Percentiles rank a stretch among this genome's conserved stretches.
These are phyloP conservation scores for Trichoderma oligosporum DNA, from an alignment of 2,329 filamentous ascomycete species.

Conservation along the genomic window DNA sequence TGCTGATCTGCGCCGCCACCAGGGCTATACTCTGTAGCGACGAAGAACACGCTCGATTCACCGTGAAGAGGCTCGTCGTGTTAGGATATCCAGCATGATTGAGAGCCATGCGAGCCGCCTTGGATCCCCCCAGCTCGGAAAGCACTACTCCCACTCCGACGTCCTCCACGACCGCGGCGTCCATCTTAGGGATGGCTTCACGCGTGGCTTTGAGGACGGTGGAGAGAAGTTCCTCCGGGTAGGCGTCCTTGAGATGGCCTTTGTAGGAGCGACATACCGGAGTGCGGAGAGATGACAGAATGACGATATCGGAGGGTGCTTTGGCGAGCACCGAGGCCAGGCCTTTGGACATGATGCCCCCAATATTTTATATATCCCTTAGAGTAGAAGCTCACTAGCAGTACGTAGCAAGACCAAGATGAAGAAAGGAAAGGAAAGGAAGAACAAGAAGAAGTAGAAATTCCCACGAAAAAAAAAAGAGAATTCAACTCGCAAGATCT, in stretches of 20 bases:
- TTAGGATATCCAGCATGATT: conserved; percentile 76
- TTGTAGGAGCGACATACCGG: conserved; percentile 80
- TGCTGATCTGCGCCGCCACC: conserved; percentile 71
- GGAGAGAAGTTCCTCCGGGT: conserved; percentile 83
- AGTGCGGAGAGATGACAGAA: conserved; percentile 86
- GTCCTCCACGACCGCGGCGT: conserved; percentile 67
- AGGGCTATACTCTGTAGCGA: conserved; percentile 73
- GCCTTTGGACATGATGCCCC: conserved; percentile 43
- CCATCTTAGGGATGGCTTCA: conserved; percentile 66
- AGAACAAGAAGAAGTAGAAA: neutral
- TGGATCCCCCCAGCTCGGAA: conserved; percentile 83
- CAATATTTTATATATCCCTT: too few relatives aligned
- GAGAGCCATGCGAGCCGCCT: conserved; percentile 87
- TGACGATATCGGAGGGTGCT: conserved; percentile 75
- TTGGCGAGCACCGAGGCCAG: conserved; percentile 75
- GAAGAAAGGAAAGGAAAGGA: neutral
- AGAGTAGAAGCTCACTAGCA: neutral
- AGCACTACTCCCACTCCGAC: conserved; percentile 85
- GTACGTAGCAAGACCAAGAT: neutral
- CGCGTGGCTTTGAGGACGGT: conserved; percentile 47
- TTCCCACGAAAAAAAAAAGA: neutral
- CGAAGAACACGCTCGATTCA: conserved; percentile 82
- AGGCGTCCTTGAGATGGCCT: conserved; percentile 79
- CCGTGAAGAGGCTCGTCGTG: conserved; percentile 73
- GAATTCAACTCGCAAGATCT: neutral